These are phyloP conservation scores for Hanseniaspora mollemarum DNA, from an alignment of 805 yeast genomes.

Conservation along the genomic window DNA sequence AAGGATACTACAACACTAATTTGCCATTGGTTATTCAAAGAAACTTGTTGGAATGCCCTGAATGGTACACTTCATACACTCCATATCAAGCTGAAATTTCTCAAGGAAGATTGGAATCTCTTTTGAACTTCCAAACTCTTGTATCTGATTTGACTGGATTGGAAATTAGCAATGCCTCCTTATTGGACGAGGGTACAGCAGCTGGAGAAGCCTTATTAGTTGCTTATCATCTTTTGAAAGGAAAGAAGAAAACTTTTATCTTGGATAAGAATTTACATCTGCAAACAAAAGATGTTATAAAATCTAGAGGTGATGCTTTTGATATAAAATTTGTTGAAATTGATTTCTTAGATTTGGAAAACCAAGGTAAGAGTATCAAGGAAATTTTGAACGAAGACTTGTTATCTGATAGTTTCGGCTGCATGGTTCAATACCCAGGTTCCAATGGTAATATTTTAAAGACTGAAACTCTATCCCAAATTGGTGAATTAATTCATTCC, in stretches of 20 bases:
- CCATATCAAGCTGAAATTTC: conserved; percentile 98
- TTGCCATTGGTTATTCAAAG: conserved; percentile 89
- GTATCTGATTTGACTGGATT: conserved; percentile 83
- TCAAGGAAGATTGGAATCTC: conserved; percentile 86
- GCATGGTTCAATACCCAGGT: conserved; percentile 78
- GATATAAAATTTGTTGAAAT: conserved; percentile 52
- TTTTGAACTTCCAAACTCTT: conserved; percentile 87
- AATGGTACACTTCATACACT: conserved; percentile 97
- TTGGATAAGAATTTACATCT: conserved; percentile 71
- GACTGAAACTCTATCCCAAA: conserved; percentile 37
- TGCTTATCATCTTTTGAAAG: conserved; percentile 54
- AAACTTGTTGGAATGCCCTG: conserved; percentile 83
- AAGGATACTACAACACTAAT: conserved; percentile 85
- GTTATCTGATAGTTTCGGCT: conserved; percentile 57
- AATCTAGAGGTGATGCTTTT: conserved; percentile 67
- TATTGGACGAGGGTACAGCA: conserved; percentile 92
- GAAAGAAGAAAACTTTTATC: conserved; percentile 56
- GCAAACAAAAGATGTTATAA: conserved; percentile 72
- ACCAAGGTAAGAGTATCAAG: conserved; percentile 20
- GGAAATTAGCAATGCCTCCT: conserved; percentile 88
- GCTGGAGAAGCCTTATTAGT: conserved; percentile 95
- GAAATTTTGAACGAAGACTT: conserved; percentile 22
- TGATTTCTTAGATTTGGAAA: conserved; percentile 36
- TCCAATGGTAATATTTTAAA: conserved; percentile 63
- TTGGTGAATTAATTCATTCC: conserved; percentile 56